phyloP scores from a whole-genome alignment of 495 filamentous ascomycete species.

The Bacidia gigantensis region DNA sequence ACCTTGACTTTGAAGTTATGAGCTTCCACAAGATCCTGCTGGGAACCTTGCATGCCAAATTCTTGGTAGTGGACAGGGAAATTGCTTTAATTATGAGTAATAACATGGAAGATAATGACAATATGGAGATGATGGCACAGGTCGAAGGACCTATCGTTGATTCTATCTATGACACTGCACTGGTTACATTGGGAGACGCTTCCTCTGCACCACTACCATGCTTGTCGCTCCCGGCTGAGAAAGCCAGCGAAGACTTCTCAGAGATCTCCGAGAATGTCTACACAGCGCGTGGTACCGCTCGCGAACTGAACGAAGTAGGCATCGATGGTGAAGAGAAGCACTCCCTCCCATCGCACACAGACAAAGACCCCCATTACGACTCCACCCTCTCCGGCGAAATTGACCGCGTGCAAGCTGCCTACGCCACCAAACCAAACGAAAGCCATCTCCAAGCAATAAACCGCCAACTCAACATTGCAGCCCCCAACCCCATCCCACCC shows the following conservation, averaged over 20 bases:
- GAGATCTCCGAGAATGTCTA: neutral
- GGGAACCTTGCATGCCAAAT: too few species aligned
- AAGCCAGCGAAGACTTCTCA: neutral
- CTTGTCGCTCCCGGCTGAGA: conserved; percentile 34
- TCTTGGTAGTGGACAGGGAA: too few species aligned
- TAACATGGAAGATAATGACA: conserved; percentile 65
- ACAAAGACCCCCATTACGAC: conserved; percentile 51
- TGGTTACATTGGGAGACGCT: conserved; percentile 56
- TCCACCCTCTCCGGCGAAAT: conserved; percentile 42
- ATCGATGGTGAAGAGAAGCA: conserved; percentile 1
- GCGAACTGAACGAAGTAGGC: conserved; percentile 3
- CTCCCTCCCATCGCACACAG: conserved; percentile 43
- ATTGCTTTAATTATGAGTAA: conserved; percentile 62
- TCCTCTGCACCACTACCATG: conserved; percentile 49
- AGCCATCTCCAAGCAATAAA: conserved; percentile 41
- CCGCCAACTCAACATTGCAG: conserved; percentile 41
- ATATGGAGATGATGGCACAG: conserved; percentile 68
- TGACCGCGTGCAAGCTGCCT: conserved; percentile 38
- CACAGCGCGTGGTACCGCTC: conserved; percentile 1
- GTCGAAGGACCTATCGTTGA: conserved; percentile 67
- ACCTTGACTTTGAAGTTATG: too few species aligned
- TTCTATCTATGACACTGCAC: conserved; percentile 54
- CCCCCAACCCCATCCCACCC: conserved; percentile 5
- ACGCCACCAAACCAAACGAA: conserved; percentile 36
- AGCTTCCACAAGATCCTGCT: too few species aligned